Conservation (phyloP, 106 monocot genomes). For the Alisma plantagoaquatica region DNA sequence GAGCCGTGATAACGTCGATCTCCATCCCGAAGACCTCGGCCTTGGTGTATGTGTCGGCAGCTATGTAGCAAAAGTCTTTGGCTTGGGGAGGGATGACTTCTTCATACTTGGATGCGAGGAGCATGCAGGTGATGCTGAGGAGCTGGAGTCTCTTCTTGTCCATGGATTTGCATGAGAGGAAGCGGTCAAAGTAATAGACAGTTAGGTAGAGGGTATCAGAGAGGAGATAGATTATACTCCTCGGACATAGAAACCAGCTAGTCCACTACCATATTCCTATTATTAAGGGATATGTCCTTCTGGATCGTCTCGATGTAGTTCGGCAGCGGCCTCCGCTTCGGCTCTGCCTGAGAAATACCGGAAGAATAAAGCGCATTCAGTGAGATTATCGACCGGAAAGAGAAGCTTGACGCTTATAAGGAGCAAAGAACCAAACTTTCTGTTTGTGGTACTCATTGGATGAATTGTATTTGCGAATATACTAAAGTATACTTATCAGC, state of each 20-base stretch:
- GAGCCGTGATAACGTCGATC: conserved; percentile 42
- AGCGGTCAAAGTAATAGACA: conserved; percentile 49
- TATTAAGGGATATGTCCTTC: conserved; percentile 61
- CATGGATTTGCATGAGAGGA: conserved; percentile 36
- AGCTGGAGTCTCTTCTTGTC: conserved; percentile 57
- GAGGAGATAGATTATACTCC: conserved; percentile 68
- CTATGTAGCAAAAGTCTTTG: conserved; percentile 78
- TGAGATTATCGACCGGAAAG: too few relatives aligned
- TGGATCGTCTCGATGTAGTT: conserved; percentile 57
- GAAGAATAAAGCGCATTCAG: too few relatives aligned
- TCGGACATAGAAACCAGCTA: conserved; percentile 88
- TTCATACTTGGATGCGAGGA: conserved; percentile 83
- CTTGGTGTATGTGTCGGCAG: conserved; percentile 69
- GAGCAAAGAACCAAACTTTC: too few relatives aligned
- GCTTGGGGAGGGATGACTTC: conserved; percentile 66
- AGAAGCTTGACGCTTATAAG: not conserved
- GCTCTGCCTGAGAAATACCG: conserved; percentile 29
- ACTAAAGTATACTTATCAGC: too few relatives aligned
- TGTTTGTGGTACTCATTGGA: too few relatives aligned
- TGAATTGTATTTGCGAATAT: too few relatives aligned
- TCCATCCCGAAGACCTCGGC: conserved; percentile 81
- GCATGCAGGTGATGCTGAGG: conserved; percentile 71
- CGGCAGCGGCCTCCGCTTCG: conserved; percentile 40
- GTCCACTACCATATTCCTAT: conserved; percentile 74
- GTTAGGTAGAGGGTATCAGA: conserved; percentile 59